Conservation (phyloP, 2,329 filamentous ascomycete genomes). For the Phialocephala subalpina region DNA sequence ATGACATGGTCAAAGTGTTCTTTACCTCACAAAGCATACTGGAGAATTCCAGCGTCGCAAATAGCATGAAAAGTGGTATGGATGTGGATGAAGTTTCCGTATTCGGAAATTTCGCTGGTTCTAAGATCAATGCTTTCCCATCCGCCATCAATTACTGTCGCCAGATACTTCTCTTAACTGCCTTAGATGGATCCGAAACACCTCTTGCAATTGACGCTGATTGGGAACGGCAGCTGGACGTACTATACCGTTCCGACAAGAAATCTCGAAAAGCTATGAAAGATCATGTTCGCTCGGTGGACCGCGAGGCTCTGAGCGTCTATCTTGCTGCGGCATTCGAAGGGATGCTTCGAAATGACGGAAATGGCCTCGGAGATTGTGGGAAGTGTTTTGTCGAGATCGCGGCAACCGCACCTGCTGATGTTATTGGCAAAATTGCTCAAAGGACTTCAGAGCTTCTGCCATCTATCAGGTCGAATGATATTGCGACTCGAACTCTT, state of each 20-base stretch:
- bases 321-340: slow-evolving; percentile 65
- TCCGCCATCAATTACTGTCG: slow-evolving; percentile 75
- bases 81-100: slow-evolving; percentile 49
- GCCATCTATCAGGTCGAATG: slow-evolving; percentile 73
- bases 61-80: slow-evolving; percentile 48
- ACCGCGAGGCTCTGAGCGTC: slow-evolving; percentile 49
- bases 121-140: slow-evolving; percentile 64
- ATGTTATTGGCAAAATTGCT: slow-evolving; percentile 58
- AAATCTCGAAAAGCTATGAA: slow-evolving; percentile 67
- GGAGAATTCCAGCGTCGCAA: slow-evolving; percentile 41
- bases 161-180: slow-evolving; percentile 65
- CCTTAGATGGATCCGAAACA: slow-evolving; percentile 45
- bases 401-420: slow-evolving; percentile 59
- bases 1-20: slow-evolving; percentile 56
- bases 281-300: slow-evolving; percentile 55
- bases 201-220: slow-evolving; percentile 69
- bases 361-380: slow-evolving; percentile 52
- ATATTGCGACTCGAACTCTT: slow-evolving; percentile 69
- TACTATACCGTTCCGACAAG: slow-evolving; percentile 74
- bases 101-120: slow-evolving; percentile 49
- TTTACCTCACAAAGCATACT: slow-evolving; percentile 51
- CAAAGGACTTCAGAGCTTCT: slow-evolving; percentile 60
- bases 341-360: slow-evolving; percentile 57
- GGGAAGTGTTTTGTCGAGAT: slow-evolving; percentile 62
- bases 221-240: slow-evolving; percentile 84